These are phyloP conservation scores for Sphaerostilbella broomeana DNA, from an alignment of 2,329 filamentous ascomycete genomes.

Conservation along the genomic window DNA sequence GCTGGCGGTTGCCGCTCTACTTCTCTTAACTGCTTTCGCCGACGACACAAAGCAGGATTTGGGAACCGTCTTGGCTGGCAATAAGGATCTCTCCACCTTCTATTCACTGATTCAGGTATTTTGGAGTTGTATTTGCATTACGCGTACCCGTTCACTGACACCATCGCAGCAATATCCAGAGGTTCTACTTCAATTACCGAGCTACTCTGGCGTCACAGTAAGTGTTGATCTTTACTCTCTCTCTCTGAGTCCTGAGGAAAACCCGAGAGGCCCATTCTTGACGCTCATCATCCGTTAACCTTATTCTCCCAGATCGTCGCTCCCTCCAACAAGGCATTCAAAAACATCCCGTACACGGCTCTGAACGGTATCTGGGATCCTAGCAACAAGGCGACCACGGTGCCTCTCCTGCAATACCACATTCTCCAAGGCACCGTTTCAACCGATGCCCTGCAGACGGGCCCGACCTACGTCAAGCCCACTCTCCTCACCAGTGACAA, in stretches of 20 bases:
- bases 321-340: conserved; percentile 52
- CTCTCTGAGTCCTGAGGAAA: no score
- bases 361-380: conserved; percentile 40
- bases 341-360: conserved; percentile 45
- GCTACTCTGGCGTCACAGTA: conserved; percentile 38
- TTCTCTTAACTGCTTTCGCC: conserved; percentile 16
- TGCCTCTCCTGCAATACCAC: conserved; percentile 55
- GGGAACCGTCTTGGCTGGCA: conserved; percentile 31
- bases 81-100: conserved; percentile 38
- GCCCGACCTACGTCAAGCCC: conserved; percentile 33
- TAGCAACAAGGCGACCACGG: conserved; percentile 37
- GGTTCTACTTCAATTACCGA: conserved; percentile 38
- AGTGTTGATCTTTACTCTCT: conserved; percentile 14
- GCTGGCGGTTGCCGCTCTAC: conserved; percentile 19
- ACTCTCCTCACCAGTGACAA: conserved; percentile 36
- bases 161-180: conserved; percentile 38
- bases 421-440: conserved; percentile 47
- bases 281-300: no score
- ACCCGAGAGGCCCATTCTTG: no score
- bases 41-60: conserved; percentile 26
- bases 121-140: no score
- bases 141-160: no score
- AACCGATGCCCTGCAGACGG: conserved; percentile 30
- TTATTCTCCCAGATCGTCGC: conserved; percentile 44
- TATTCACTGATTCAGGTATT: conserved; percentile 37